These are phyloP conservation scores for Myriosclerotinia scirpicola DNA, from an alignment of 2,329 filamentous ascomycete species.

Conservation along the genomic window DNA sequence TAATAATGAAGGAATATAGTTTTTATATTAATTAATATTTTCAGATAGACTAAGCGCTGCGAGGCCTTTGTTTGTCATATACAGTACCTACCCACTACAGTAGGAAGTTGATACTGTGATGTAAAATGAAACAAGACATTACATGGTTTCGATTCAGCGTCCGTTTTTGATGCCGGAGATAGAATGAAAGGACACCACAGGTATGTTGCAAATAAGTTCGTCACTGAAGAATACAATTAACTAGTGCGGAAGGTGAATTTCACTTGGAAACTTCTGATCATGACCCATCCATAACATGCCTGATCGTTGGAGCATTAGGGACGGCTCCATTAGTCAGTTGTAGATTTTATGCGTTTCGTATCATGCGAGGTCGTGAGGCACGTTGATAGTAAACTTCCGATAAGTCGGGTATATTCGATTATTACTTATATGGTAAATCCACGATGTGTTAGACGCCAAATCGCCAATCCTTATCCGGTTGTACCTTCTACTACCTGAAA, in stretches of 20 bases:
- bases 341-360: not conserved
- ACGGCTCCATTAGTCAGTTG: not conserved
- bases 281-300: not conserved
- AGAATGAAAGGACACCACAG: no score
- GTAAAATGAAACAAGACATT: no score
- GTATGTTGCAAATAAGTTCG: not conserved
- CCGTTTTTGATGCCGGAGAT: not conserved
- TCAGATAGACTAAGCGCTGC: not conserved
- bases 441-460: not conserved
- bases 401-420: not conserved
- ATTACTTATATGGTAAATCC: not conserved
- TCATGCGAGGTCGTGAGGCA: not conserved
- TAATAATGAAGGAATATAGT: not conserved
- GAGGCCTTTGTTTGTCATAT: not conserved
- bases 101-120: not conserved
- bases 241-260: not conserved
- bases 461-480: not conserved
- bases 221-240: not conserved
- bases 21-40: not conserved
- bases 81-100: not conserved
- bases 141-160: not conserved
- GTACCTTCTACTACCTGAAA: conserved; percentile 68
- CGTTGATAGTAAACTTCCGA: not conserved
- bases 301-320: not conserved
- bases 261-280: not conserved